Evolutionary conservation across 306 rosid species (phyloP), one percentile per base, ranked within the genome.

Genomic region (Cicer judaicum): DNA sequence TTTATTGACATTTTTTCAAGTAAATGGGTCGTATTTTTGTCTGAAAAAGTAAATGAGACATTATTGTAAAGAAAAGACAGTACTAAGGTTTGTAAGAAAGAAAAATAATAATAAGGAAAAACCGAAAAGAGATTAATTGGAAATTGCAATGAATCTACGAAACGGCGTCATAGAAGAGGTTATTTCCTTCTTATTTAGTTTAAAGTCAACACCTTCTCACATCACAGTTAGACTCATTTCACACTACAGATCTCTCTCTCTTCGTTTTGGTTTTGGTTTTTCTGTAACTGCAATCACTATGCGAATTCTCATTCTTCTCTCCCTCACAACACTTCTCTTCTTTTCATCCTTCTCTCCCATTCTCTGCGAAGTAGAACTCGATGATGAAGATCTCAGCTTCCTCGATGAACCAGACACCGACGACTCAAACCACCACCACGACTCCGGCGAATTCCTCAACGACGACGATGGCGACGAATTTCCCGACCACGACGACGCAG

Each of bases 341-440:
- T 78, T 88, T 78, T 88, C 98, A 60, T 80, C 94, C 2, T 84
- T 87, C 79, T 64, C 88, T 46, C 44, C 10, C 48, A 19, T 77
- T 41, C 70, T 84, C 73, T 89, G 82, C 85, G 76, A 87, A 10
- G 34, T 36, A 14, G 83, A 82, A 71, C 88, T 81, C 60, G 92
- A 90, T 0, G 99, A 92, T 0, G 99, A 92, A 55, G 99, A 95
- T 81, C 97, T 95, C 84, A 89, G 91, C 75, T 92, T 92, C 80
- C 96, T 95, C 18, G 98, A 92, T 8, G 98, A 93, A 63, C 71
- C 88, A 12, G 85, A 79, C 9, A 84, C 48, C 46, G 86, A 72
- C 8, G 5, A 75, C 15, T 5, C 66, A 2, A 64, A 49, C 47
- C 75, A 55, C 64, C n/a, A 56, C 53, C n/a, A 44, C 36, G 84